Percentiles rank a stretch among this genome's conserved stretches.
Evolutionary conservation across 768 basidiomycete genomes (phyloP).

Genomic region (Kwoniella shandongensis): DNA sequence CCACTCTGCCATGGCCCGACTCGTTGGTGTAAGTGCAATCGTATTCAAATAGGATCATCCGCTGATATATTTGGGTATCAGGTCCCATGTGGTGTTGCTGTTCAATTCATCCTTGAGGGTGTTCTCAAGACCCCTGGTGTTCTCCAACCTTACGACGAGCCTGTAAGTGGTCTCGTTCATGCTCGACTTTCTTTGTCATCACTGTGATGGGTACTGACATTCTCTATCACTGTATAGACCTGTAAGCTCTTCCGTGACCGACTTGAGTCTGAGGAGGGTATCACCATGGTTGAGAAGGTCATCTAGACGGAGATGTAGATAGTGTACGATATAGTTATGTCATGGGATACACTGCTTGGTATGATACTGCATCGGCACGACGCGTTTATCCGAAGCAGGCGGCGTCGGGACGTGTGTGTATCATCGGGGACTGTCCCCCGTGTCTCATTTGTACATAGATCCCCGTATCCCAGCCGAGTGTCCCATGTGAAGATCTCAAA

Average conservation of each 20-base stretch:
- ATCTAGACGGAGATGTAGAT: constrained; percentile 26
- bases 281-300: constrained; percentile 51
- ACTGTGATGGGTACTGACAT: constrained; percentile 12
- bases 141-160: constrained; percentile 79
- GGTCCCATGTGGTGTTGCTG: constrained; percentile 88
- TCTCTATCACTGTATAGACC: constrained; percentile 18
- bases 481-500: too few species aligned
- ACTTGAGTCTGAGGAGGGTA: constrained; percentile 44
- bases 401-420: too few species aligned
- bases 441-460: too few species aligned
- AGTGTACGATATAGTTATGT: too few species aligned
- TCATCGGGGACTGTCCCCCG: too few species aligned
- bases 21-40: constrained; percentile 19
- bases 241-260: constrained; percentile 45
- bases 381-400: too few species aligned
- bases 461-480: too few species aligned
- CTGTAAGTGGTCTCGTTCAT: constrained; percentile 56
- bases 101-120: constrained; percentile 87
- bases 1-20: constrained; percentile 80
- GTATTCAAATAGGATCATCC: neutral
- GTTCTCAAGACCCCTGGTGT: constrained; percentile 75
- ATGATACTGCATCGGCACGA: too few species aligned
- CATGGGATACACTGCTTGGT: too few species aligned
- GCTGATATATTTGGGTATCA: constrained; percentile 55
- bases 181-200: too few species aligned